Percentiles rank a stretch among this genome's conserved stretches.
phyloP scores from a whole-genome alignment of 108 stramenopile genomes.

The Mediolabrus comicus region DNA sequence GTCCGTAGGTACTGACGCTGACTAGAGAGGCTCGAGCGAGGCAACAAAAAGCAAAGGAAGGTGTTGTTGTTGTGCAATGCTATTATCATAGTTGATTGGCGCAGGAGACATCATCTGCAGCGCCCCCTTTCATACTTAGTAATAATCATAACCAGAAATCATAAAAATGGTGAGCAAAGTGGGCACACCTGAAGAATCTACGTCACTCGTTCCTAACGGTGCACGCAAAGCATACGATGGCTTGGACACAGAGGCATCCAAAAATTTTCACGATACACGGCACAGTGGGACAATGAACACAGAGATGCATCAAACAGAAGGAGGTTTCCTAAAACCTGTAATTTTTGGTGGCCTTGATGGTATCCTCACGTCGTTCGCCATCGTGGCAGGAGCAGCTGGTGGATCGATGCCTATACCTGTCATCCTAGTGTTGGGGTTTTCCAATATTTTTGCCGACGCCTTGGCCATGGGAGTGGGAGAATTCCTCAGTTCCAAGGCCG shows the following conservation, averaged over 20 bases:
- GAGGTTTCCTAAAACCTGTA: slow-evolving; percentile 80
- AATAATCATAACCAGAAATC: too few relatives aligned
- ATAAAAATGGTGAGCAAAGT: too few relatives aligned
- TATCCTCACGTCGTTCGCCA: slow-evolving; percentile 96
- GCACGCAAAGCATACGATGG: slow-evolving; percentile 74
- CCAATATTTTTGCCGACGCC: slow-evolving; percentile 97
- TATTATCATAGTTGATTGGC: too few relatives aligned
- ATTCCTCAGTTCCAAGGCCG: slow-evolving; percentile 94
- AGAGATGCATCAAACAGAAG: slow-evolving; percentile 76
- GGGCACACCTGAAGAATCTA: slow-evolving; percentile 18
- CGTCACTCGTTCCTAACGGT: slow-evolving; percentile 26
- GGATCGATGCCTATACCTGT: slow-evolving; percentile 77
- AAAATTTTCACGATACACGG: slow-evolving; percentile 66
- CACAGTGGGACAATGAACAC: slow-evolving; percentile 34
- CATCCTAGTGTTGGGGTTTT: slow-evolving; percentile 95
- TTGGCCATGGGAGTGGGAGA: slow-evolving; percentile 98
- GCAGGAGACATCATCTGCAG: too few relatives aligned
- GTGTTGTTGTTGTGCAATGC: too few relatives aligned
- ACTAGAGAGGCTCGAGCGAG: too few relatives aligned
- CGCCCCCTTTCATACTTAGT: too few relatives aligned
- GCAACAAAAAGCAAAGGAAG: too few relatives aligned
- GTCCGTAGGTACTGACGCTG: too few relatives aligned
- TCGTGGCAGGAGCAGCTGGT: slow-evolving; percentile 97
- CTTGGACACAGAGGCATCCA: slow-evolving; percentile 62
- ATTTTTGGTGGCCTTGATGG: slow-evolving; percentile 99